These are phyloP conservation scores for Primulina tabacum DNA, from an alignment of 257 asterid genomes.

Conservation along the genomic window DNA sequence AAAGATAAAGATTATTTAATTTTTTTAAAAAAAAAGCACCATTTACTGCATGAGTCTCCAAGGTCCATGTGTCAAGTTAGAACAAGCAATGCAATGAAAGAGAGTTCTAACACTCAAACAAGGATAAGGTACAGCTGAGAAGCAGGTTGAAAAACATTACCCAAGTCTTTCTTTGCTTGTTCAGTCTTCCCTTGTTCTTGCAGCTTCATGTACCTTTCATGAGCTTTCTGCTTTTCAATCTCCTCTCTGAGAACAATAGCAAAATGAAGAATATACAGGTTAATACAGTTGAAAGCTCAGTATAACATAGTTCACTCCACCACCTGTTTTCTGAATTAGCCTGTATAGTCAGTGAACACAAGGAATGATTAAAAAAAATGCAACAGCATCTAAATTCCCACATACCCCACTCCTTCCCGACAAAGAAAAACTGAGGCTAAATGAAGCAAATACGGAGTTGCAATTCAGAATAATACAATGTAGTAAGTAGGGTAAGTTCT, in stretches of 20 bases:
- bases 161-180: constrained; percentile 88
- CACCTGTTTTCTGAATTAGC: background rate
- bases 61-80: background rate
- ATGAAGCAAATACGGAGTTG: too few relatives aligned
- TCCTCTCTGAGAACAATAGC: constrained; percentile 63
- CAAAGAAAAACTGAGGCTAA: too few relatives aligned
- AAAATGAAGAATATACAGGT: background rate
- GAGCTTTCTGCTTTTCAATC: constrained; percentile 87
- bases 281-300: background rate
- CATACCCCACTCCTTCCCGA: too few relatives aligned
- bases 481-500: background rate
- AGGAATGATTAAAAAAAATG: background rate
- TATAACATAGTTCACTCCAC: background rate
- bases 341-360: background rate
- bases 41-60: background rate
- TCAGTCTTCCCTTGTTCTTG: constrained; percentile 99
- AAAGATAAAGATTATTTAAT: background rate
- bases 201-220: constrained; percentile 93
- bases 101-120: background rate
- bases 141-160: constrained; percentile 29
- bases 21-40: background rate
- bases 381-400: too few relatives aligned
- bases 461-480: background rate
- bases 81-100: background rate
- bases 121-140: background rate